Conservation (phyloP, 345 rosid species). For the Pseudoturritis turrita region DNA sequence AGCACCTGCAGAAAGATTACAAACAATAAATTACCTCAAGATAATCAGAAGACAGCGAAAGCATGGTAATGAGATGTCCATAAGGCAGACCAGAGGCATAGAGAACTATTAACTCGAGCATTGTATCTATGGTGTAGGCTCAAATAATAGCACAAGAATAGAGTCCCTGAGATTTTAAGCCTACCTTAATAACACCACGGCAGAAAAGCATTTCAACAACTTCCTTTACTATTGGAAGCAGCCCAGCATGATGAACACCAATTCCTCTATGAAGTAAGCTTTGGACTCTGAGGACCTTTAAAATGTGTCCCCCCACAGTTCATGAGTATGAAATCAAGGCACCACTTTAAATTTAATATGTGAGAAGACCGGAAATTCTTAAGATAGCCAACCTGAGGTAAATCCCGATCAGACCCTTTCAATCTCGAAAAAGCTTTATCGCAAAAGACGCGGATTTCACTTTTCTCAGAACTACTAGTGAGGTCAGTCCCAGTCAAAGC, state of each 20-base stretch:
- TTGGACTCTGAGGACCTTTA: slow-evolving; percentile 87
- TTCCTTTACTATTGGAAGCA: slow-evolving; percentile 98
- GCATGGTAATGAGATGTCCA: neutral
- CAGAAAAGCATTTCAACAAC: slow-evolving; percentile 99
- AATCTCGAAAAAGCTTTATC: slow-evolving; percentile 93
- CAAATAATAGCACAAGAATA: neutral
- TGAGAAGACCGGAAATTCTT: slow-evolving; percentile 2
- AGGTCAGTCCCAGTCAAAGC: slow-evolving; percentile 66
- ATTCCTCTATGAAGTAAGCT: slow-evolving; percentile 85
- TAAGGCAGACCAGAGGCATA: neutral
- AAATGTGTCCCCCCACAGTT: slow-evolving; percentile 26
- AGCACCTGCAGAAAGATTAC: slow-evolving; percentile 55
- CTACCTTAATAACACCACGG: slow-evolving; percentile 94
- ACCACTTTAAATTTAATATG: slow-evolving; percentile 2
- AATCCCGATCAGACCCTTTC: slow-evolving; percentile 91
- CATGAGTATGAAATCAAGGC: slow-evolving; percentile 18
- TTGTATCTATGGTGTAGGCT: neutral
- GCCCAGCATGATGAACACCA: slow-evolving; percentile 98
- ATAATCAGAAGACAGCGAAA: neutral
- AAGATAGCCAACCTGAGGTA: slow-evolving; percentile 78
- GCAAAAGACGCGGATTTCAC: slow-evolving; percentile 83
- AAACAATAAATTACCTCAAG: slow-evolving; percentile 6
- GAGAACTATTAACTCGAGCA: neutral
- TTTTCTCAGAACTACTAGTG: slow-evolving; percentile 80
- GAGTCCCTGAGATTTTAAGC: neutral